phyloP scores from a whole-genome alignment of 73 alveolate species.

The Tetrahymena elliotti region DNA sequence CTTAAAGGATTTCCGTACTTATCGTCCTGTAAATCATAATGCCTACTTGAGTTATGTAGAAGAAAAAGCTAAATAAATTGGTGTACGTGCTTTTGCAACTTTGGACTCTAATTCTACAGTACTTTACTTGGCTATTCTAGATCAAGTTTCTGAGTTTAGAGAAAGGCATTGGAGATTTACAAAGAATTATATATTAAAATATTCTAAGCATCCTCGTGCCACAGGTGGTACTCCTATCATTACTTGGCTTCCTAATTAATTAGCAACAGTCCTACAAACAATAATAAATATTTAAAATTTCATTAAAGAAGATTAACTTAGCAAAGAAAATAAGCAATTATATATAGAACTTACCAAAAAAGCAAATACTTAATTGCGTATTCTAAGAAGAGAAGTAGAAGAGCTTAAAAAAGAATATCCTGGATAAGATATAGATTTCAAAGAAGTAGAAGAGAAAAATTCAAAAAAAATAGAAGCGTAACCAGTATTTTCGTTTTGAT shows the following conservation, averaged over 20 bases:
- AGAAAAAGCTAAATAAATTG: background rate
- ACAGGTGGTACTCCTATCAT: constrained; percentile 30
- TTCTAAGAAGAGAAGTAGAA: constrained; percentile 16
- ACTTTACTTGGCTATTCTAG: background rate
- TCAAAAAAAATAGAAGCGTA: background rate
- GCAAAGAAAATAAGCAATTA: constrained; percentile 4
- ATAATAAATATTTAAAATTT: background rate
- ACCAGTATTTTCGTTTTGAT: background rate
- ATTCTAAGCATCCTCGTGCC: constrained; percentile 31
- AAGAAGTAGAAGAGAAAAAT: background rate
- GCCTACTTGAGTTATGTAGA: constrained; percentile 4
- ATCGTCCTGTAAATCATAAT: constrained; percentile 29
- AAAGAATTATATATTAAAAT: constrained; percentile 13
- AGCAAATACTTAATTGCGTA: background rate
- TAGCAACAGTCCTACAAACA: constrained; percentile 8
- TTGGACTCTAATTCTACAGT: constrained; percentile 11
- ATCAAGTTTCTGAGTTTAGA: constrained; percentile 19
- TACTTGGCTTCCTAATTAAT: constrained; percentile 26
- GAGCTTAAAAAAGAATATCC: constrained; percentile 5
- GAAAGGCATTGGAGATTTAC: constrained; percentile 45
- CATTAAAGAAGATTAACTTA: background rate
- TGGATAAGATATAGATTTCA: background rate
- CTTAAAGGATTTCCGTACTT: constrained; percentile 20
- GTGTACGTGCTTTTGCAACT: constrained; percentile 18
- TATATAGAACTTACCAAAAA: constrained; percentile 4